phyloP scores from a whole-genome alignment of 2,329 filamentous ascomycete genomes.

The Pyrenophora teres region DNA sequence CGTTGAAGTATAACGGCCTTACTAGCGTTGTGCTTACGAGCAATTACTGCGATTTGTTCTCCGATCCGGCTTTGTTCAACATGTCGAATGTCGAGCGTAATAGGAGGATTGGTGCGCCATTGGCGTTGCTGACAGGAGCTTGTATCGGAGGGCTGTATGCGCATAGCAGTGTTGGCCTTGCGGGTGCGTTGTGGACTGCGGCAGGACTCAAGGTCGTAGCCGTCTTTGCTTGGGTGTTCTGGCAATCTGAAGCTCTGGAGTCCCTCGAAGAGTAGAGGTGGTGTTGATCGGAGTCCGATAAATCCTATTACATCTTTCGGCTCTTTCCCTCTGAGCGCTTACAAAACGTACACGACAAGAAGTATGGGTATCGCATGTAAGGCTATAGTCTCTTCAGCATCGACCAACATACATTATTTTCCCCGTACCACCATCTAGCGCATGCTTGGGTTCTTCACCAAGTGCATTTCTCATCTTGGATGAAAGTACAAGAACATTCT shows the following conservation, averaged over 20 bases:
- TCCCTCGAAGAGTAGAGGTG: too few species aligned
- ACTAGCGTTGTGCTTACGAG: conserved; percentile 82
- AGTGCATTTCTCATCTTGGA: too few species aligned
- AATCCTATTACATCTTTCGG: too few species aligned
- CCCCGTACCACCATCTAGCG: too few species aligned
- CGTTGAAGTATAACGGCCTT: conserved; percentile 70
- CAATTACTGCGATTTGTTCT: conserved; percentile 80
- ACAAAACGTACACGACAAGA: too few species aligned
- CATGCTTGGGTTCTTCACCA: too few species aligned
- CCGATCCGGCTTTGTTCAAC: conserved; percentile 61
- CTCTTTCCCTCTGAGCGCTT: too few species aligned
- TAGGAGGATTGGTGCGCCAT: conserved; percentile 56
- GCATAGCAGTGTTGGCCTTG: conserved; percentile 57
- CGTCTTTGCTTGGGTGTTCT: conserved; percentile 49
- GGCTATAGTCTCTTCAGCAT: too few species aligned
- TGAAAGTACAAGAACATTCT: too few species aligned
- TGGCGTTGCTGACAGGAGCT: conserved; percentile 59
- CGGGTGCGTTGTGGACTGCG: conserved; percentile 57
- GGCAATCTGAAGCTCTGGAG: conserved; percentile 41
- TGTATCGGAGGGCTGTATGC: conserved; percentile 61
- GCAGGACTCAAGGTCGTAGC: conserved; percentile 48
- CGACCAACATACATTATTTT: too few species aligned
- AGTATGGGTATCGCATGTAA: too few species aligned
- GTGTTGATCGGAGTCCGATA: too few species aligned
- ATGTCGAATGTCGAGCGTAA: conserved; percentile 58